phyloP scores from a whole-genome alignment of 2,329 filamentous ascomycete genomes.

The Ophiostoma ulmi region DNA sequence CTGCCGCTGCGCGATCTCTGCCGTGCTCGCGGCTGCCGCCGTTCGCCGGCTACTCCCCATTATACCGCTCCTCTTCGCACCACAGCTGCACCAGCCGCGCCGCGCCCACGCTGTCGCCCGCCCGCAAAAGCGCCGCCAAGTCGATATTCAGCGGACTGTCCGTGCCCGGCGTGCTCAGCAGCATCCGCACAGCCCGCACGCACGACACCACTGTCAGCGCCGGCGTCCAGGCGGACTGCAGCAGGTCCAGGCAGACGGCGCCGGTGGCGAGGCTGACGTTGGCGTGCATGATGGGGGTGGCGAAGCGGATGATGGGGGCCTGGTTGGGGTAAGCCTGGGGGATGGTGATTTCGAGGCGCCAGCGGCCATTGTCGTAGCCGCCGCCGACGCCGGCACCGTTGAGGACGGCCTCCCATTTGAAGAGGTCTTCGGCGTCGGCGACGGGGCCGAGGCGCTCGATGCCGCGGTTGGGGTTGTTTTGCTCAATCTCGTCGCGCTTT shows the following conservation, averaged over 20 bases:
- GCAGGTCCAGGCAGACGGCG: slow-evolving; percentile 88
- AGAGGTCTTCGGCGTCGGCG: slow-evolving; percentile 47
- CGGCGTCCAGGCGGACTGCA: slow-evolving; percentile 75
- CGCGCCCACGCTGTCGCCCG: slow-evolving; percentile 63
- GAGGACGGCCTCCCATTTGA: slow-evolving; percentile 56
- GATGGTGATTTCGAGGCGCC: slow-evolving; percentile 73
- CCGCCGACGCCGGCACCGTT: slow-evolving; percentile 52
- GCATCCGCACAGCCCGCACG: slow-evolving; percentile 65
- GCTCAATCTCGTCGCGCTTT: slow-evolving; percentile 10
- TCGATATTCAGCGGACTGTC: slow-evolving; percentile 77
- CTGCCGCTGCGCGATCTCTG: neutral
- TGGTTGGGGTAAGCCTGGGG: slow-evolving; percentile 72
- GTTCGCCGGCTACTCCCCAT: slow-evolving; percentile 31
- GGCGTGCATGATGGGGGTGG: slow-evolving; percentile 79
- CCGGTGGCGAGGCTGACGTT: slow-evolving; percentile 68
- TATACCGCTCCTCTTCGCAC: slow-evolving; percentile 51
- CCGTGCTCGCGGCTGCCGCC: neutral
- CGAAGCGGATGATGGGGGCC: slow-evolving; percentile 73
- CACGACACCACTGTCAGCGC: slow-evolving; percentile 75
- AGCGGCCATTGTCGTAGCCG: slow-evolving; percentile 65
- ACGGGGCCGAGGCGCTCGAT: slow-evolving; percentile 56
- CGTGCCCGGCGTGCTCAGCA: slow-evolving; percentile 62
- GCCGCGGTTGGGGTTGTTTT: slow-evolving; percentile 34
- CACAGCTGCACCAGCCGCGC: slow-evolving; percentile 67
- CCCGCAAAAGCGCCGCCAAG: slow-evolving; percentile 63